Evolutionary conservation across 257 asterid species (phyloP), one percentile per base, ranked within the genome.

Genomic region (Scutellaria barbata): DNA sequence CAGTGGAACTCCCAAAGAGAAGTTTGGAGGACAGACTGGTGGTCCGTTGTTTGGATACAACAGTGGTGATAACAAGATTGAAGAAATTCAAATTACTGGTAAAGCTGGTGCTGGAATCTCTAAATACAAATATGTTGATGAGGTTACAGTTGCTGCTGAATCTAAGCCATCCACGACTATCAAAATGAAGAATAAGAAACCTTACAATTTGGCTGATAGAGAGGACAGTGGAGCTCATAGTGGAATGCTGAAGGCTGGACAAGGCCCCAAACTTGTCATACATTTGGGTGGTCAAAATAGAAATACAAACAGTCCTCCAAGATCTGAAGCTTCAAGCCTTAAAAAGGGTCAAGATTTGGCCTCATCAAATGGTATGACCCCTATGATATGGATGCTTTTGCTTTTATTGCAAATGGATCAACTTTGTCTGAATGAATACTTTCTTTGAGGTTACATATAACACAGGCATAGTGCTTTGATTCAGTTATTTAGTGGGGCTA

Each of bases 231-330:
- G 83, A 74, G 64, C 76, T 66, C 78, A 81, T 60, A 69, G 74
- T 61, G 82, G 79, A 68, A 71, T 62, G 57, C 75, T 85, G 35
- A 88, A 81, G 86, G 55, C 83, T 76, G 72, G 86, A 22, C 89
- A 82, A 73, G 96, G 91, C 46, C 86, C 93, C 13, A 91, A 92
- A 88, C 90, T 89, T 45, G 98, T 94, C 58, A 89, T 91, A 71
- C 98, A 91, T 85, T 77, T 91, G 87, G 92, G 99, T 57, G 83
- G 85, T 22, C 80, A 95, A 55, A 83, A 76, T 76, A 87, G 77
- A 82, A 85, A 76, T 56, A 43, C 77, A 30, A 70, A 80, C 48
- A 84, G 83, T 74, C 82, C 95, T 72, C 88, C 95, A 2, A 85
- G 63, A 79, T 80, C 86, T 62, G 96, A 93, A 72, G 84, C 81